Evolutionary conservation across 805 yeast species (phyloP).

Genomic region (Grigorovia jiainica): DNA sequence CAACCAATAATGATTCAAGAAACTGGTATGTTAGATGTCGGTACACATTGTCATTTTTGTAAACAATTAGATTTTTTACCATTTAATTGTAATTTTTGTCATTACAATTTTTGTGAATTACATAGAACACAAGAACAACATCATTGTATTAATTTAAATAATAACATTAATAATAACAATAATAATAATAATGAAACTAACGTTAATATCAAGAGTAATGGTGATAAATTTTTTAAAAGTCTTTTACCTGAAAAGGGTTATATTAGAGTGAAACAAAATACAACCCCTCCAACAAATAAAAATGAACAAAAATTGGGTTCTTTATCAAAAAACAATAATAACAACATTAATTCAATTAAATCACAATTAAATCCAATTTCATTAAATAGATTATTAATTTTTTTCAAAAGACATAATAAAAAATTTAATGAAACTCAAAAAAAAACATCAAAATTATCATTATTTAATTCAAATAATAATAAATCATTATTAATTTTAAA

Average conservation of each 20-base stretch:
- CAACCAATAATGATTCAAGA: conserved; percentile 7
- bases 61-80: conserved; percentile 27
- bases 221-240: conserved; percentile 19
- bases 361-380: conserved; percentile 14
- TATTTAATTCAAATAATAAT: conserved; percentile 6
- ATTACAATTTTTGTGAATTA: conserved; percentile 22
- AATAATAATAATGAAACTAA: no score
- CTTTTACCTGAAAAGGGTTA: conserved; percentile 24
- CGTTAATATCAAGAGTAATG: conserved; percentile 4
- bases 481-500: conserved; percentile 12
- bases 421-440: not conserved
- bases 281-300: no score
- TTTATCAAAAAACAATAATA: no score
- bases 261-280: conserved; percentile 14
- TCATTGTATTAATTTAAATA: conserved; percentile 14
- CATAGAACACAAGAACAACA: conserved; percentile 24
- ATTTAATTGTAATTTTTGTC: conserved; percentile 24
- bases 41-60: conserved; percentile 27
- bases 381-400: conserved; percentile 18
- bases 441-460: not conserved
- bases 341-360: no score
- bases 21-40: conserved; percentile 30
- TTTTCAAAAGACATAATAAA: conserved; percentile 15
- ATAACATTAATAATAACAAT: not conserved
- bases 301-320: no score